These are phyloP conservation scores for Hordeum pubiflorum DNA, from an alignment of 202 grass and related monocot species.

Conservation along the genomic window DNA sequence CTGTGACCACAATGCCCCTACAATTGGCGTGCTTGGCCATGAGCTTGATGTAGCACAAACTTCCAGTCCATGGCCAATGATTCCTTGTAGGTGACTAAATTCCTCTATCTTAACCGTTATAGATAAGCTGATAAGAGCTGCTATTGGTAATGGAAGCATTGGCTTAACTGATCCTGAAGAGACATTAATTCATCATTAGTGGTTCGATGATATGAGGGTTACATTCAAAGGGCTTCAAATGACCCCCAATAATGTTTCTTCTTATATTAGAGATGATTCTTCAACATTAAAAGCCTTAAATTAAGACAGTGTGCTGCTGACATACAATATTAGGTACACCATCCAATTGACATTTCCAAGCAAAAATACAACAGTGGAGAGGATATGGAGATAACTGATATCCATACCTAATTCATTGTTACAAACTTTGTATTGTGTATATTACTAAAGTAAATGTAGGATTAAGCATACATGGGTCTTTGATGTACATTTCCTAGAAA, in stretches of 20 bases:
- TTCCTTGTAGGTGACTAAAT: slow-evolving; percentile 38
- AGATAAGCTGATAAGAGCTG: slow-evolving; percentile 63
- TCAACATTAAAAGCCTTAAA: not conserved
- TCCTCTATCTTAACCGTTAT: slow-evolving; percentile 79
- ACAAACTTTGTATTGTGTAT: not conserved
- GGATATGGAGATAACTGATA: not conserved
- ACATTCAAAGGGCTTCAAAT: not conserved
- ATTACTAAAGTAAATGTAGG: not conserved
- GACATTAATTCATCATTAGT: not conserved
- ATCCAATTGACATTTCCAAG: not conserved
- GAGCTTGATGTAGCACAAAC: slow-evolving; percentile 61
- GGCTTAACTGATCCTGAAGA: slow-evolving; percentile 43
- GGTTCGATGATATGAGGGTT: not conserved
- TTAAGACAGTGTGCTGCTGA: not conserved
- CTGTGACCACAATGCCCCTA: slow-evolving; percentile 69
- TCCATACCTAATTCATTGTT: not conserved
- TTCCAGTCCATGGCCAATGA: slow-evolving; percentile 49
- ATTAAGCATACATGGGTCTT: not conserved
- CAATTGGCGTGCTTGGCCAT: slow-evolving; percentile 66
- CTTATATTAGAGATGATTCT: not conserved
- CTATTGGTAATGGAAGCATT: slow-evolving; percentile 82
- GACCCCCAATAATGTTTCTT: not conserved
- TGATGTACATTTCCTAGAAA: not conserved
- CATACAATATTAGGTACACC: not conserved
- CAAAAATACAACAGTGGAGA: not conserved